Evolutionary conservation across 441 rosid genomes (phyloP), one percentile per base, ranked within the genome.

Genomic region (Macaranga tanarius): DNA sequence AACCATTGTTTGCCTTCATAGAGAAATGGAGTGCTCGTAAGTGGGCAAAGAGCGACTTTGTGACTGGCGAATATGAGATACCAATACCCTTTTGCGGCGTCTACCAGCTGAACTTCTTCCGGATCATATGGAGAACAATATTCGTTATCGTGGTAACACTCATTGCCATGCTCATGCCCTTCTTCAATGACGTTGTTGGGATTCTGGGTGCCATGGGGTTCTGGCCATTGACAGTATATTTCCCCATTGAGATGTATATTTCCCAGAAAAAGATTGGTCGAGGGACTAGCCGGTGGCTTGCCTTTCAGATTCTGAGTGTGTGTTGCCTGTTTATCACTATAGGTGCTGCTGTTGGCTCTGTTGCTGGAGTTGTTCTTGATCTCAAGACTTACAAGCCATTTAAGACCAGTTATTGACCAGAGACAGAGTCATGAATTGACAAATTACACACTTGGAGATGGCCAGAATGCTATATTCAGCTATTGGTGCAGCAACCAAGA

Each of bases 191-290:
- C 54, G 80, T 87, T 15, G 93, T 89, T 47, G 94, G 96, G 9
- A 68, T 90, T 61, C 87, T 92, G 0, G 92, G 96, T 9, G 92
- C 97, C 16, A 70, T 89, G 19, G 93, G 91, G 38, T 92, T 92
- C 78, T 92, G 93, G 91, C 97, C 97, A 2, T 79, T 87, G 67
- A 88, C 93, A 0, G 97, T 89, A 5, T 89, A 86, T 60, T 89
- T 87, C 75, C 95, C 93, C 0, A 84, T 92, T 44, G 96, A 90
- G 82, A 90, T 92, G 95, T 87, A 90, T 63, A 84, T 86, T 17
- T 79, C 48, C 44, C 92, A 85, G 76, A 88, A 79, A 87, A 85
- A 77, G 82, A 81, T 90, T 38, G 75, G 80, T 19, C 84, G 81
- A 66, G 85, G 95, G 90, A 87, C 87, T 69, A 74, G 73, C 11